Base-by-base conservation (phyloP, 306 rosid genomes). In the Fragaria vesca region DNA sequence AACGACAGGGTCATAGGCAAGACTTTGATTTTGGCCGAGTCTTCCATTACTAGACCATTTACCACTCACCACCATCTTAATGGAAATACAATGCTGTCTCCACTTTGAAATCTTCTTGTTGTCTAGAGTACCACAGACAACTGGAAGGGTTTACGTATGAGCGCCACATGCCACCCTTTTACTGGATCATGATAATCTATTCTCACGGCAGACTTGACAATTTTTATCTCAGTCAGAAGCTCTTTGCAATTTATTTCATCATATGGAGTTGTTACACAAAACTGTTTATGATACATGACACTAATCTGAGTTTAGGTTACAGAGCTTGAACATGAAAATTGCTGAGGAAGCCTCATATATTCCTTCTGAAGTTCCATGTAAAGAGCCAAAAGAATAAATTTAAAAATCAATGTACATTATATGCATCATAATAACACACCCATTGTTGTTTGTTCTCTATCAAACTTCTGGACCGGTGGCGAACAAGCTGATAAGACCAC, bases 391-490 rank as follows among this genome's bases (percentile, higher is more conserved):
- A 15, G 6, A 72, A 71, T 26, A 8, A 26, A 36, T 6, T 8
- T 36, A 8, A 18, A 43, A 57, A 24, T 10, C 20, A 21, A 58
- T 30, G 28, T 71, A 43, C 78, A 60, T 2, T 6, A 43, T 60
- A 28, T 13, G 43, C 60, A 45, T 2, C 12, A n/a, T 42, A 71
- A 30, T 69, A 50, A 30, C 69, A 12, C 4, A 45, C 51, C 5
- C 34, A 32, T 32, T 32, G 36, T 32, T 32, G 36, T 68, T 43
- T 17, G 26, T 36, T 74, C 51, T 84, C 71, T 48, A 36, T 85
- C 81, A 92, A 72, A 87, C 87, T 81, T 91, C 96, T 26, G 98
- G 98, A 76, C 97, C 97, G 61, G 93, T 66, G 55, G 97, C 97
- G 74, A 95, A 95, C 69, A 92, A 79, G 89, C 85, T 86, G 52